Evolutionary conservation across 2,329 filamentous ascomycete species (phyloP), one percentile per base, ranked within the genome.

Genomic region (Pseudocercospora vitis): DNA sequence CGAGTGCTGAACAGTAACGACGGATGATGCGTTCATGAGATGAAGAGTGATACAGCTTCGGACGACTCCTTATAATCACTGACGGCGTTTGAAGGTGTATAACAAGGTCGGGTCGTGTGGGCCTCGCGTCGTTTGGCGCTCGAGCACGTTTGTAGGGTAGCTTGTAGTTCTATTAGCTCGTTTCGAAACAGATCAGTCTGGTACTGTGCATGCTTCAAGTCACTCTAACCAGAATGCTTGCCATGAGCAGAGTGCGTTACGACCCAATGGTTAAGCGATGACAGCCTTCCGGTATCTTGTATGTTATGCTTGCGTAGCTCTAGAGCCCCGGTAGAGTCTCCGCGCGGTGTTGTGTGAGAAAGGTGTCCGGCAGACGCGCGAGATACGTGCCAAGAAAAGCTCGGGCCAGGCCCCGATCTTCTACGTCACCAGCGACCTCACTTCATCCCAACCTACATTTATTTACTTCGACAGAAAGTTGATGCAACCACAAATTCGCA

Each of bases 401-500:
- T 7, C 26, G 11, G 26, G 11, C 26, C 11, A n/a, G n/a, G n/a
- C 26, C 6, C 26, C 6, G 11, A 6, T 29, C 26, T 11, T 5
- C 31, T 40, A 40, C 37, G 37, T 40, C 37, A 40, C 37, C 37
- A 37, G 33, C 14, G 19, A 18, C 33, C 23, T 19, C n/a, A 29
- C 26, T 29, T 29, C 26, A n/a, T n/a, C n/a, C n/a, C 14, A 37
- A 40, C 11, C 7, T 12, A 7, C 14, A 1, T 4, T 2, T 5
- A 16, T 12, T 23, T 12, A 40, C 18, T 18, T 37, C 37, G 19
- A 39, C 16, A 16, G 7, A 16, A 11, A 19, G 37, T 24, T 19
- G 3, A 40, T 40, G 37, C 19, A 19, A 40, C 37, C 37, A 40
- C 37, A 23, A 23, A 19, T 40, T 24, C 60, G 60, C 18, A 50